These are phyloP conservation scores for Rhizopogon vulgaris DNA, from an alignment of 768 basidiomycete genomes.

Conservation along the genomic window DNA sequence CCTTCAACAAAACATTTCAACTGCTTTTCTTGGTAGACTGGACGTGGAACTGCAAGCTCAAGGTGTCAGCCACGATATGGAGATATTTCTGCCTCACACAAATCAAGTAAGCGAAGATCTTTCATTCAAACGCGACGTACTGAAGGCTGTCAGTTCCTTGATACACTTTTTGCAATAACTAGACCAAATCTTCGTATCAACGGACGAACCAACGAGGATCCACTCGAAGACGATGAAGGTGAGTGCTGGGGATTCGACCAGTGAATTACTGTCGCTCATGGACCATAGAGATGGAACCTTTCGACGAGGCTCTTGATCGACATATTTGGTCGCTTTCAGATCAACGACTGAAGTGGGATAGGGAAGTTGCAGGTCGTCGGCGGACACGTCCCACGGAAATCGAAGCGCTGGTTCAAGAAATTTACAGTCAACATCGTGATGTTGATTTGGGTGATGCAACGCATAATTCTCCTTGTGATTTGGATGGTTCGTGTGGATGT, in stretches of 20 bases:
- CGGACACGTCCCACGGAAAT: conserved; percentile 56
- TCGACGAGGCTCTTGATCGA: conserved; percentile 82
- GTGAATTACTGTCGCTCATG: conserved; percentile 3
- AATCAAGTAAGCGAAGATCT: conserved; percentile 36
- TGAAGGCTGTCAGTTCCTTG: conserved; percentile 44
- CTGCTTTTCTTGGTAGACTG: conserved; percentile 39
- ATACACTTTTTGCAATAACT: conserved; percentile 53
- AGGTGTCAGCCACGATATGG: conserved; percentile 37
- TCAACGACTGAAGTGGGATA: conserved; percentile 70
- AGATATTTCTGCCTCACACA: conserved; percentile 42
- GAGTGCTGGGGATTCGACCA: conserved; percentile 2
- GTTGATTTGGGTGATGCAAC: conserved; percentile 21
- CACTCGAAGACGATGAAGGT: conserved; percentile 54
- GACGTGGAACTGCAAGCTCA: conserved; percentile 39
- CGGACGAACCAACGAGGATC: conserved; percentile 66
- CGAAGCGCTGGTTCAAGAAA: conserved; percentile 33
- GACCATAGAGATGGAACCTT: conserved; percentile 61
- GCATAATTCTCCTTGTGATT: background rate
- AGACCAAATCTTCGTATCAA: conserved; percentile 75
- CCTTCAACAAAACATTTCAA: conserved; percentile 47
- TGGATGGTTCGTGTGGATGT: conserved; percentile 6
- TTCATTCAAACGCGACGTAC: conserved; percentile 3
- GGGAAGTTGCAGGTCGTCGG: conserved; percentile 60
- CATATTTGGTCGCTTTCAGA: conserved; percentile 76
- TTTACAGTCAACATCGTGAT: conserved; percentile 29